Evolutionary conservation across 768 basidiomycete species (phyloP).

Genomic region (Kwoniella sp.): DNA sequence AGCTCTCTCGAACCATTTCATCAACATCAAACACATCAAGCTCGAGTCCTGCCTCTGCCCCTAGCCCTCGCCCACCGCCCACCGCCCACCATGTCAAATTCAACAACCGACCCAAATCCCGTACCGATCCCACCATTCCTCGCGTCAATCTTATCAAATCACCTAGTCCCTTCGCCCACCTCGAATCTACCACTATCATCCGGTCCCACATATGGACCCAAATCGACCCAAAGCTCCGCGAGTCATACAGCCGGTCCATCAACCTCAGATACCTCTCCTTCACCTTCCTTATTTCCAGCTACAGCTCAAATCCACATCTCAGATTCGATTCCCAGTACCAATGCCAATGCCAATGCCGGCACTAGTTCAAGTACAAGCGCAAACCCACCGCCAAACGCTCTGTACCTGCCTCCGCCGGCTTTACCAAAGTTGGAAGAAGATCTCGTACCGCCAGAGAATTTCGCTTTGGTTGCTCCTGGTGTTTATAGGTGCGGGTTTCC

Average conservation of each 20-base stretch:
- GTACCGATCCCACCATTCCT: conserved; percentile 21
- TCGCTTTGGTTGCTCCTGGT: conserved; percentile 50
- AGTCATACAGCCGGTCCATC: neutral
- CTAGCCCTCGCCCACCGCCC: too few relatives aligned
- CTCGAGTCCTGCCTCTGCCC: too few relatives aligned
- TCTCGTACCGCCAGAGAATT: conserved; percentile 56
- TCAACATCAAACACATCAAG: too few relatives aligned
- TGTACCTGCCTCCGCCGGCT: conserved; percentile 48
- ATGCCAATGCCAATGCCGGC: neutral
- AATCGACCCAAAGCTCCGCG: neutral
- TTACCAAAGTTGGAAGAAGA: conserved; percentile 42
- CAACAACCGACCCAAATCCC: neutral
- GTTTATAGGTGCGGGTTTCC: conserved; percentile 57
- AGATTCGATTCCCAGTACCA: neutral
- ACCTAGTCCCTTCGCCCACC: conserved; percentile 3
- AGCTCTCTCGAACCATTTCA: too few relatives aligned
- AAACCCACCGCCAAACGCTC: conserved; percentile 18
- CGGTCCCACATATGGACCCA: neutral
- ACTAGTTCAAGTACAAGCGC: neutral
- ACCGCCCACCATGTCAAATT: neutral
- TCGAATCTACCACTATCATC: neutral
- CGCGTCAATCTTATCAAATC: conserved; percentile 13
- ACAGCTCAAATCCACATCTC: neutral
- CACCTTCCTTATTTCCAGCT: neutral
- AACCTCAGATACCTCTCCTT: neutral